phyloP scores from a whole-genome alignment of 306 rosid genomes.

The Datisca glomerata region DNA sequence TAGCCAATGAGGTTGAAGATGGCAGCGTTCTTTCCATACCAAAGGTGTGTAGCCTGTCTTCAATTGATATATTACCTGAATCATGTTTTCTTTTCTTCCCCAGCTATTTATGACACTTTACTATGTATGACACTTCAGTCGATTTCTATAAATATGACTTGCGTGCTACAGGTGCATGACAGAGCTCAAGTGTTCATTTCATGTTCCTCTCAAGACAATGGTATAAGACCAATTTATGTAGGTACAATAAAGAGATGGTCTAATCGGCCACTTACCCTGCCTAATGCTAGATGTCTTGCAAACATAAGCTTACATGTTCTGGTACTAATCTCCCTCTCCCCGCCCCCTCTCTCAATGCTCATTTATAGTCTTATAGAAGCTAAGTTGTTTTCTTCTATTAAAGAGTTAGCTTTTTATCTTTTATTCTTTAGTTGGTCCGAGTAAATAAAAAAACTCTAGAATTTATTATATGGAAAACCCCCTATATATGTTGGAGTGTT shows the following conservation, averaged over 20 bases:
- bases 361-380: not conserved
- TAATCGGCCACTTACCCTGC: slow-evolving; percentile 46
- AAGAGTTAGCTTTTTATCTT: too few species aligned
- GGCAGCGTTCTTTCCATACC: slow-evolving; percentile 44
- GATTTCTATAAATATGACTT: too few species aligned
- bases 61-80: not conserved
- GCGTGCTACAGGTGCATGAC: slow-evolving; percentile 72
- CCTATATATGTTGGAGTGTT: too few species aligned
- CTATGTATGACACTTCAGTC: too few species aligned
- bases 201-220: slow-evolving; percentile 38
- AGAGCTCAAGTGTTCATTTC: slow-evolving; percentile 82
- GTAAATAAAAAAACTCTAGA: too few species aligned
- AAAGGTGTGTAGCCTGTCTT: slow-evolving; percentile 33
- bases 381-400: not conserved
- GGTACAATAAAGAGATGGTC: slow-evolving; percentile 74
- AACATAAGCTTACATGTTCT: slow-evolving; percentile 46
- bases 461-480: too few species aligned
- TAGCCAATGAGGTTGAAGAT: slow-evolving; percentile 29
- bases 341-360: not conserved
- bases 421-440: too few species aligned
- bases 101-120: too few species aligned
- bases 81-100: not conserved
- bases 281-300: slow-evolving; percentile 37
- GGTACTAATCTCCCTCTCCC: slow-evolving; percentile 31
- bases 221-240: slow-evolving; percentile 44